A percentile compares a stretch with the other conserved stretches of the same genome.
Evolutionary conservation across 2,329 filamentous ascomycete genomes (phyloP).

Genomic region (Aspergillus awamori): DNA sequence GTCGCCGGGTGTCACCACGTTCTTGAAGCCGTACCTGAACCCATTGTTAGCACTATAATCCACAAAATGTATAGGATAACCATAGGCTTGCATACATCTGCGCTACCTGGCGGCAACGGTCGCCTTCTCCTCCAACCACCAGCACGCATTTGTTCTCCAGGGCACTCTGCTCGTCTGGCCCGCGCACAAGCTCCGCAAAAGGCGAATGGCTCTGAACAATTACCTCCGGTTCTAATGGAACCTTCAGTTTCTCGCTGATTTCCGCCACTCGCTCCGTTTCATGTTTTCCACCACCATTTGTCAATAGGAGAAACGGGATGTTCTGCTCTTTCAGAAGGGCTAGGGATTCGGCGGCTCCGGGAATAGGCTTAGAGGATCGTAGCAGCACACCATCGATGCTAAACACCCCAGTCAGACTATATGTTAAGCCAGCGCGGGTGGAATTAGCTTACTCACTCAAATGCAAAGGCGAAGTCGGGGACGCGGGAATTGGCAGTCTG

Average conservation of each 20-base stretch:
- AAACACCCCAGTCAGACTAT: slow-evolving; percentile 21
- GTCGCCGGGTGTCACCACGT: slow-evolving; percentile 83
- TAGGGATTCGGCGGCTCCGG: slow-evolving; percentile 75
- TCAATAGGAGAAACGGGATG: slow-evolving; percentile 91
- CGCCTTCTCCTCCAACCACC: slow-evolving; percentile 70
- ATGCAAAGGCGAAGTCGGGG: slow-evolving; percentile 50
- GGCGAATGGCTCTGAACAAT: slow-evolving; percentile 93
- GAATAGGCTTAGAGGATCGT: slow-evolving; percentile 75
- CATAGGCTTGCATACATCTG: slow-evolving; percentile 54
- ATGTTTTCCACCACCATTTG: slow-evolving; percentile 88
- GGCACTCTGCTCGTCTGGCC: slow-evolving; percentile 56
- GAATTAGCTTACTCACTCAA: slow-evolving; percentile 44
- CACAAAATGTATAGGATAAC: not conserved
- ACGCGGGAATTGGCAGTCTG: slow-evolving; percentile 35
- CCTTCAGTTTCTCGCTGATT: slow-evolving; percentile 66
- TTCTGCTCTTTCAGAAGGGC: slow-evolving; percentile 70
- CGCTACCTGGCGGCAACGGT: slow-evolving; percentile 71
- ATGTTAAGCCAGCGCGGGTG: not conserved
- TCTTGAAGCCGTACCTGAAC: slow-evolving; percentile 70
- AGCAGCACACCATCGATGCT: slow-evolving; percentile 95
- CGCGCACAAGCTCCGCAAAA: slow-evolving; percentile 70
- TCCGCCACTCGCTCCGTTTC: slow-evolving; percentile 74
- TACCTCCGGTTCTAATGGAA: slow-evolving; percentile 66
- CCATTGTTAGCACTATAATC: not conserved
- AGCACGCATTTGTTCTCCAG: slow-evolving; percentile 69